Conservation (phyloP, 805 yeast genomes). For the Torulaspora franciscae region DNA sequence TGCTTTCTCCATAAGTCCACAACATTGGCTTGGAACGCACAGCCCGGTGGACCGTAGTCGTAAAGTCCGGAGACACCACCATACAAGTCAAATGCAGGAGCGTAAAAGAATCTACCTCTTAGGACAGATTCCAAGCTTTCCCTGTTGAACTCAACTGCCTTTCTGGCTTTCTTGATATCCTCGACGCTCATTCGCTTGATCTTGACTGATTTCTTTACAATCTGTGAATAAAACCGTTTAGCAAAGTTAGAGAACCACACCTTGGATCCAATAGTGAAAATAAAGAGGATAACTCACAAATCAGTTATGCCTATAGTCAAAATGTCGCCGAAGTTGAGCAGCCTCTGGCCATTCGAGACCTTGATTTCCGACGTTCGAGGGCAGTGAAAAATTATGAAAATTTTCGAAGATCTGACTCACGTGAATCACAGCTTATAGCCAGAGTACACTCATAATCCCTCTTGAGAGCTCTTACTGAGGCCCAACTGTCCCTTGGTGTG, state of each 20-base stretch:
- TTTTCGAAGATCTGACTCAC: background rate
- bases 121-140: slow-evolving; percentile 85
- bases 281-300: background rate
- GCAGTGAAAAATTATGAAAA: slow-evolving; percentile 1
- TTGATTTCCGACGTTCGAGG: slow-evolving; percentile 3
- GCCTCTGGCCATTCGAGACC: background rate
- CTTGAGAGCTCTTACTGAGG: background rate
- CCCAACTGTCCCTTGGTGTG: background rate
- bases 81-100: slow-evolving; percentile 95
- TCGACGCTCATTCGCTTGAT: slow-evolving; percentile 33
- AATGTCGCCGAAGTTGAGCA: background rate
- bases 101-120: slow-evolving; percentile 93
- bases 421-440: background rate
- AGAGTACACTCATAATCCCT: background rate
- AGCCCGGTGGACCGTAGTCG: slow-evolving; percentile 99
- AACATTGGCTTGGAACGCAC: slow-evolving; percentile 94
- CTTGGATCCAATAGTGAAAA: slow-evolving; percentile 12
- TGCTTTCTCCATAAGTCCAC: slow-evolving; percentile 97
- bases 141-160: slow-evolving; percentile 55
- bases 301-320: background rate
- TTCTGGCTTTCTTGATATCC: slow-evolving; percentile 31
- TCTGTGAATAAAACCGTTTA: slow-evolving; percentile 29
- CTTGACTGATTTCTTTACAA: slow-evolving; percentile 27
- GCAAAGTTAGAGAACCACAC: slow-evolving; percentile 22
- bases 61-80: slow-evolving; percentile 98